A percentile compares a stretch with the other conserved stretches of the same genome.
phyloP scores from a whole-genome alignment of 139 green algal genomes.

The Zygnema cylindricum region DNA sequence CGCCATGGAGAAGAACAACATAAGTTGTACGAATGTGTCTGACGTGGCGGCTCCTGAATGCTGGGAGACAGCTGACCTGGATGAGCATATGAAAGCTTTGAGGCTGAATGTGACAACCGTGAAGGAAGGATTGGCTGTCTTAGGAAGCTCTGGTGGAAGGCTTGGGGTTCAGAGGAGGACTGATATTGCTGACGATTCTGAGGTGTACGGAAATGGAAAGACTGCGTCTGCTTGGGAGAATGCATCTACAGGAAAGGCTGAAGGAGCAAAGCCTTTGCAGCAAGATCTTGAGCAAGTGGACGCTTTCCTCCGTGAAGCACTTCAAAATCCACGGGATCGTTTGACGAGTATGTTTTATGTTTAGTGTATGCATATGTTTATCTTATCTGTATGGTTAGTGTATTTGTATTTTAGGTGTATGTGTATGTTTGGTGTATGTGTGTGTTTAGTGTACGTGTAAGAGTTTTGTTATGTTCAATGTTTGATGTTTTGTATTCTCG shows the following conservation, averaged over 20 bases:
- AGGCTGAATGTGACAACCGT: neutral
- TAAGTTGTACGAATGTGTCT: too few species aligned
- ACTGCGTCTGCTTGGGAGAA: neutral
- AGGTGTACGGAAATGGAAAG: too few species aligned
- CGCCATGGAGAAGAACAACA: neutral
- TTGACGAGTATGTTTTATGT: conserved; percentile 46
- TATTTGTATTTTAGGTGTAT: too few species aligned
- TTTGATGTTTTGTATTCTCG: too few species aligned
- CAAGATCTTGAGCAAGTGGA: conserved; percentile 9
- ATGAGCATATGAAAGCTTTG: conserved; percentile 26
- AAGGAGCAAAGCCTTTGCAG: neutral
- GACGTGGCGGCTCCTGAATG: neutral
- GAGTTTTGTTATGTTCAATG: too few species aligned
- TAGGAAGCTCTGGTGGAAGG: neutral
- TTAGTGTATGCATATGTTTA: too few species aligned
- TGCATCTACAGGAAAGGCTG: neutral
- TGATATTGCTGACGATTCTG: too few species aligned
- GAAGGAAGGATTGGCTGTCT: neutral
- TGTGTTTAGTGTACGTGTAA: too few species aligned
- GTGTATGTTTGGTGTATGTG: too few species aligned
- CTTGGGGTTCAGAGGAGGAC: neutral
- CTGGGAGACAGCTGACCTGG: conserved; percentile 32
- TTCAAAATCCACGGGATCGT: conserved; percentile 36
- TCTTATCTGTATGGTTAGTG: too few species aligned
- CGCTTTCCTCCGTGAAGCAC: conserved; percentile 35